Base-by-base conservation (phyloP, 306 rosid genomes). In the Prunus dulcis region DNA sequence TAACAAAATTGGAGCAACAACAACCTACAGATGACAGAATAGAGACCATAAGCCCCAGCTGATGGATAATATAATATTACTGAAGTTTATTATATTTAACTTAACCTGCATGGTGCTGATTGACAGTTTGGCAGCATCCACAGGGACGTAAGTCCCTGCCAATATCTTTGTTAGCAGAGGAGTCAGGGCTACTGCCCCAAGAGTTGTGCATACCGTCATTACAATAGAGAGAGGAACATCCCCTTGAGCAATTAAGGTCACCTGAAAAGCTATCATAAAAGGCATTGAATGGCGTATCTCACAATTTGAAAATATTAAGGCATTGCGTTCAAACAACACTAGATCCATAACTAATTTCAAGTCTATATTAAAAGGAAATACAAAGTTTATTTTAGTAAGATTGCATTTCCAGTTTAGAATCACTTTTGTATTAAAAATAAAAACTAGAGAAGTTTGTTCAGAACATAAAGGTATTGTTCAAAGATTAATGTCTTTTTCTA, bases 191-290 rank as follows among this genome's bases (percentile, higher is more conserved):
- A 85, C 85, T 1, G 85, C 88, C 63, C 81, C 85, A 45, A 85
- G 67, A 61, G 88, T 85, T 38, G 88, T 85, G 85, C 88, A 85
- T 15, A 68, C 69, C 4, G 88, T 85, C 88, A 85, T 62, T 14
- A 85, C 83, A 74, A 85, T 78, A 74, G 88, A 85, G 77, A 85
- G 72, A 58, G 88, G 81, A 67, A 85, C 88, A 68, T 81, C 88
- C 53, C 88, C 88, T 78, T 46, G 79, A 75, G 88, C 85, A 71
- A 85, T 81, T 30, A 85, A 78, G 46, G 88, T 81, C 53, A 81
- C 88, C 88, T 84, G 88, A 81, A 84, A 84, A 63, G 67, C 79
- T 71, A 81, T 51, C 67, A 63, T 22, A 19, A 66, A 70, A 77
- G 57, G 52, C 62, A 23, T 55, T 34, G 67, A 82, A 66, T 30